Evolutionary conservation across 2,329 filamentous ascomycete species (phyloP).

Genomic region (Aspergillus ibericus): DNA sequence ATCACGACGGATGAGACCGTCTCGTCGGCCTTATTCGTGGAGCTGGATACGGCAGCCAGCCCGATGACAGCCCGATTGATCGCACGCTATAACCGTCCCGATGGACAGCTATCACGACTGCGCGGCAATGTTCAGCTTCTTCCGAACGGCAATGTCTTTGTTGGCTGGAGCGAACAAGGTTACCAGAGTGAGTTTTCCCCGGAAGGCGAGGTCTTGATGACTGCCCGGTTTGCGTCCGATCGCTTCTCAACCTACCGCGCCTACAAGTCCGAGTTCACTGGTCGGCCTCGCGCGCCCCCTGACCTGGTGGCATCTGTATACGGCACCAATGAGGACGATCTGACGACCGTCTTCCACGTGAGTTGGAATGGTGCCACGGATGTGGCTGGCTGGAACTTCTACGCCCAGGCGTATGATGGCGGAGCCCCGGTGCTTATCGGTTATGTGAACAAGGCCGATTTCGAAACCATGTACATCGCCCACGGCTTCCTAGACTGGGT

Average conservation of each 20-base stretch:
- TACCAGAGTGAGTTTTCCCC: slow-evolving; percentile 35
- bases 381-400: slow-evolving; percentile 36
- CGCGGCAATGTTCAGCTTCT: slow-evolving; percentile 39
- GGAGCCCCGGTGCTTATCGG: slow-evolving; percentile 26
- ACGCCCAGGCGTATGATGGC: slow-evolving; percentile 28
- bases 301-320: slow-evolving; percentile 30
- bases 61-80: slow-evolving; percentile 31
- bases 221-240: slow-evolving; percentile 32
- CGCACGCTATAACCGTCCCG: slow-evolving; percentile 33
- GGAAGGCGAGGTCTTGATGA: slow-evolving; percentile 32
- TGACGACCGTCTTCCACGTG: slow-evolving; percentile 34
- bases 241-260: slow-evolving; percentile 41
- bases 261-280: slow-evolving; percentile 40
- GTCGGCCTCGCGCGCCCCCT: slow-evolving; percentile 32
- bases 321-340: slow-evolving; percentile 26
- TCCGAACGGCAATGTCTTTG: slow-evolving; percentile 37
- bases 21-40: slow-evolving; percentile 31
- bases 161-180: slow-evolving; percentile 36
- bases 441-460: slow-evolving; percentile 27
- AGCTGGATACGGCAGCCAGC: slow-evolving; percentile 25
- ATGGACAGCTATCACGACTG: slow-evolving; percentile 30
- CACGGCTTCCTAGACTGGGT: slow-evolving; percentile 31
- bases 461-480: slow-evolving; percentile 35
- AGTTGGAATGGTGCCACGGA: slow-evolving; percentile 44
- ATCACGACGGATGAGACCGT: slow-evolving; percentile 24